Evolutionary conservation across 129 eudicot genomes (phyloP).

Genomic region (Helianthus tuberosus): DNA sequence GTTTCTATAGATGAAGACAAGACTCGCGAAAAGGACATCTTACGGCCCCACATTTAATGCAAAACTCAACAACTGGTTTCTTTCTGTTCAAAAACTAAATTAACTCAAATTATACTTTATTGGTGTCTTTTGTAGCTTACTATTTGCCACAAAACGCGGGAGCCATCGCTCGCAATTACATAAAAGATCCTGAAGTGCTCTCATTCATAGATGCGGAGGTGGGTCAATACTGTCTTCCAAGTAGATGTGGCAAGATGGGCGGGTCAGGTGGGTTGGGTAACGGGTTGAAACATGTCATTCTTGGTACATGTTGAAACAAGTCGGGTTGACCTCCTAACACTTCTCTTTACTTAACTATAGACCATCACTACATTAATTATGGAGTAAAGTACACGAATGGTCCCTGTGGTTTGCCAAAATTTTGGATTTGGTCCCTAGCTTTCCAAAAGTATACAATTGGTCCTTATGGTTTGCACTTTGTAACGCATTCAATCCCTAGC

Average conservation of each 20-base stretch:
- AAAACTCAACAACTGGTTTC: no score
- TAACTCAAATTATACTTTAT: slow-evolving; percentile 18
- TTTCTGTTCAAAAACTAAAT: background rate
- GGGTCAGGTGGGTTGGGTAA: background rate
- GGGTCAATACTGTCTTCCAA: slow-evolving; percentile 8
- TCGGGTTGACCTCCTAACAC: background rate
- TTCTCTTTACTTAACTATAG: background rate
- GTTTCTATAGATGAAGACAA: no score
- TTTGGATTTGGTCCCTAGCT: no score
- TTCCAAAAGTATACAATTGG: no score
- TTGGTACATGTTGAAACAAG: background rate
- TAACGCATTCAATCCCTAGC: no score
- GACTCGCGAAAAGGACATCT: no score
- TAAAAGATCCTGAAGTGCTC: slow-evolving; percentile 79
- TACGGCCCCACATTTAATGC: no score
- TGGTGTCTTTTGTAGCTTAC: slow-evolving; percentile 66
- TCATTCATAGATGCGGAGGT: slow-evolving; percentile 99
- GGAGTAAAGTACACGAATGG: background rate
- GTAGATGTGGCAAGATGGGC: slow-evolving; percentile 6
- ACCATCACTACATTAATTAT: background rate
- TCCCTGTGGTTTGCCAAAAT: no score
- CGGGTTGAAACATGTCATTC: background rate
- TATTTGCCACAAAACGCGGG: slow-evolving; percentile 99
- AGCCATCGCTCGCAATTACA: slow-evolving; percentile 77
- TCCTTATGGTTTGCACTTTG: no score